Percentiles rank a stretch among this genome's conserved stretches.
Conservation (phyloP, 176 grass and related monocot species). For the Aegilops sharonensis region DNA sequence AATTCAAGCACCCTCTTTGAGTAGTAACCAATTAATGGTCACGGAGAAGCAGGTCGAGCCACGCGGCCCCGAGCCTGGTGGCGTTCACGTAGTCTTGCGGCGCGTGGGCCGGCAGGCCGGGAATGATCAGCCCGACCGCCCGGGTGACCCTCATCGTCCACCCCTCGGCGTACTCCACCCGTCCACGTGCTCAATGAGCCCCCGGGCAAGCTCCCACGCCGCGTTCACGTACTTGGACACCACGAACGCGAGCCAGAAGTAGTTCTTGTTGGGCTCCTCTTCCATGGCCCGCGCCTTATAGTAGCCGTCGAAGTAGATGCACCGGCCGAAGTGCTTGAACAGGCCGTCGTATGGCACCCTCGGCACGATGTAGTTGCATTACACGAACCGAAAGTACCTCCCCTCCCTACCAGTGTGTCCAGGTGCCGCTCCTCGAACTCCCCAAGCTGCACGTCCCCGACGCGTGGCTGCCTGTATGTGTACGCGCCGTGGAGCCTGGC, state of each 20-base stretch:
- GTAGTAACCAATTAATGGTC: not conserved
- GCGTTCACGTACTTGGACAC: conserved; percentile 64
- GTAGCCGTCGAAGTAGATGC: conserved; percentile 62
- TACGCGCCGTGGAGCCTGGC: conserved; percentile 54
- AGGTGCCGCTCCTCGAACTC: conserved; percentile 33
- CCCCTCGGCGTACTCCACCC: conserved; percentile 63
- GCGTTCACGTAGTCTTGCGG: conserved; percentile 83
- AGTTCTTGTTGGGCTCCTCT: conserved; percentile 89
- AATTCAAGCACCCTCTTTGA: too few relatives aligned
- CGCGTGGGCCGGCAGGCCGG: conserved; percentile 61
- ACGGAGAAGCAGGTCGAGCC: conserved; percentile 7
- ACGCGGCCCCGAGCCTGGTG: conserved; percentile 46
- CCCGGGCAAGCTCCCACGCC: conserved; percentile 57
- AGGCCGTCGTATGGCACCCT: conserved; percentile 69
- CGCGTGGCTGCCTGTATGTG: conserved; percentile 77
- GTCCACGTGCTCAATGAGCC: conserved; percentile 37
- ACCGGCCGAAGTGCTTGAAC: conserved; percentile 68
- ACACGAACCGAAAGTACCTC: conserved; percentile 64
- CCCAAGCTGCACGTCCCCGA: conserved; percentile 50
- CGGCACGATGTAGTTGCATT: conserved; percentile 80
- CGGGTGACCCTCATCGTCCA: conserved; percentile 46
- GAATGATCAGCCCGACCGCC: conserved; percentile 20
- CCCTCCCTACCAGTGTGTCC: not conserved
- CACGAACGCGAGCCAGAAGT: conserved; percentile 56
- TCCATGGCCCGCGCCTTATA: conserved; percentile 13